Evolutionary conservation across 805 yeast genomes (phyloP), one percentile per base, ranked within the genome.

Genomic region (Candida maesae): DNA sequence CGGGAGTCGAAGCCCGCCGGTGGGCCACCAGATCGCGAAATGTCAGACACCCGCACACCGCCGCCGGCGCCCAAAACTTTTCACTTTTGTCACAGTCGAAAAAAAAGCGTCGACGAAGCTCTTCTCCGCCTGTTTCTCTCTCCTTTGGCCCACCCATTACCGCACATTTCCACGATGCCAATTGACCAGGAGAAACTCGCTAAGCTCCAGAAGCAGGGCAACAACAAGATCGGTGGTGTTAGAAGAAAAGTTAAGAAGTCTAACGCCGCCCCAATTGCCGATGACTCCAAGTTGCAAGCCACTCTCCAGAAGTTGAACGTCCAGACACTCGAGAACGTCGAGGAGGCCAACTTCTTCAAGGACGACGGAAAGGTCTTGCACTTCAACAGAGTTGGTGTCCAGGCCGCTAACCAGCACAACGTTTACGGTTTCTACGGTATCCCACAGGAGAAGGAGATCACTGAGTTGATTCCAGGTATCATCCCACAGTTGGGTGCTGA

Each of bases 331-430:
- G 89, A 84, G 55, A 88, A 85, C 61, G 82, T 91, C 60, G 95
- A 88, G 67, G 97, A 91, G 76, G 98, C 96, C 62, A 91, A 90
- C 80, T 86, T 91, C 77, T 90, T 93, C 85, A 84, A 77, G 70
- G 96, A 88, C 52, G 96, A 91, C 68, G 97, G 97, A 64, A 84
- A 82, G 65, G 96, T 93, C 52, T 73, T 91, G 69, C 96, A 91
- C 75, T 88, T 93, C 79, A 81, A 85, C 77, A 84, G 93, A 69
- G 96, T 93, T 55, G 95, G 93, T 71, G 93, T 90, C 52, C 97
- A 91, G 75, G 86, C 86, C 56, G 88, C 96, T 59, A 81, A 86
- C 59, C 83, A 81, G 60, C 74, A 83, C 76, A 90, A 91, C 81
- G 84, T 95, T 52, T 86, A 83, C 67, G 95, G 95, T 58, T 83